Conservation (phyloP, 352 stramenopile genomes). For the Elongisporangium senticosum region DNA sequence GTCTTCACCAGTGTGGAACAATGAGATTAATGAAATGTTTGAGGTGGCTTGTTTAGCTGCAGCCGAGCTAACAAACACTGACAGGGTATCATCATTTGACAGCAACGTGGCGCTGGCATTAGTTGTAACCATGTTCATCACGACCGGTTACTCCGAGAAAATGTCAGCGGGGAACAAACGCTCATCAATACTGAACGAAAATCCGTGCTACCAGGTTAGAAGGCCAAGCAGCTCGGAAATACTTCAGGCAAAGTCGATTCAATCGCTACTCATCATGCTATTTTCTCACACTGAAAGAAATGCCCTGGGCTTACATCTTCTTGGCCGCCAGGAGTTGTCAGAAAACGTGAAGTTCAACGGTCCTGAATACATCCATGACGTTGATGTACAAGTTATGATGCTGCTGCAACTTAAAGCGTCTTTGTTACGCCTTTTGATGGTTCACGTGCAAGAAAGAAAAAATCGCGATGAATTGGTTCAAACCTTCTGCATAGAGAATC, state of each 20-base stretch:
- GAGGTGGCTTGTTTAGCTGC: not conserved
- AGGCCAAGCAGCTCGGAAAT: not conserved
- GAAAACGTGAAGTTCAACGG: not conserved
- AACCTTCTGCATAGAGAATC: slow-evolving; percentile 6
- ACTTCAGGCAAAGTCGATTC: not conserved
- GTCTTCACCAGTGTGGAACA: not conserved
- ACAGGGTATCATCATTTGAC: not conserved
- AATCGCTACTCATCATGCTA: not conserved
- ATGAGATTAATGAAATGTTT: not conserved
- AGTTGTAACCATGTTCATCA: not conserved
- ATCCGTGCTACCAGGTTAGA: not conserved
- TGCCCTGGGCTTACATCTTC: not conserved
- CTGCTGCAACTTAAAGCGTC: not conserved
- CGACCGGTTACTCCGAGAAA: not conserved
- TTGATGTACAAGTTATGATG: not conserved
- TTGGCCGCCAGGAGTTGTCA: not conserved
- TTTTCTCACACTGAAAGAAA: not conserved
- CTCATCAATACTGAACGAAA: not conserved
- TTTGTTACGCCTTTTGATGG: not conserved
- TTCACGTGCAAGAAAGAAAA: not conserved
- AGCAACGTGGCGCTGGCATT: not conserved
- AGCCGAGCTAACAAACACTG: not conserved
- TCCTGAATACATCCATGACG: not conserved
- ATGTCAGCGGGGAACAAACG: not conserved
- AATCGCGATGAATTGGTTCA: not conserved